A percentile compares a stretch with the other conserved stretches of the same genome.
Evolutionary conservation across 2,329 filamentous ascomycete species (phyloP).

Genomic region (Chaetomiaceae sp.): DNA sequence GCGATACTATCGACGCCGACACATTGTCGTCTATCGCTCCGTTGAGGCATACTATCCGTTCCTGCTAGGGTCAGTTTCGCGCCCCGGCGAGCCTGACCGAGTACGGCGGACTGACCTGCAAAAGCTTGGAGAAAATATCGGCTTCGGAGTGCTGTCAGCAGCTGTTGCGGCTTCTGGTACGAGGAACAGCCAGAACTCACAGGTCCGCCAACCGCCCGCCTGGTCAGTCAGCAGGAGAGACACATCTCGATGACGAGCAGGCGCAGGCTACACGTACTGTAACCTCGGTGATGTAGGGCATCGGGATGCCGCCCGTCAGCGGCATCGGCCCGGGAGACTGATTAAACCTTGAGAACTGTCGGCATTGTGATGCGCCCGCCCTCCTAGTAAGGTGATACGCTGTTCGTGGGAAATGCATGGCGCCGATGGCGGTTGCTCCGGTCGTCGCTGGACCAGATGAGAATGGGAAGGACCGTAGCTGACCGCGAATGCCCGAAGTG

Average conservation of each 20-base stretch:
- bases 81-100: background rate
- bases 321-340: constrained; percentile 25
- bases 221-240: constrained; percentile 35
- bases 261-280: constrained; percentile 34
- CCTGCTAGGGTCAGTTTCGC: constrained; percentile 40
- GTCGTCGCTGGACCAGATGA: background rate
- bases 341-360: constrained; percentile 40
- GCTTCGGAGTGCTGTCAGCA: constrained; percentile 41
- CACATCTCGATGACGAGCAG: background rate
- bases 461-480: background rate
- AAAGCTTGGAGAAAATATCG: constrained; percentile 74
- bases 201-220: constrained; percentile 72
- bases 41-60: constrained; percentile 91
- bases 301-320: constrained; percentile 40
- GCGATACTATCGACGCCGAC: constrained; percentile 90
- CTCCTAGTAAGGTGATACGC: constrained; percentile 32
- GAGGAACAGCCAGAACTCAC: constrained; percentile 41
- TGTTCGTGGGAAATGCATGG: constrained; percentile 34
- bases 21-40: constrained; percentile 84
- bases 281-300: constrained; percentile 55
- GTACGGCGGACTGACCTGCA: constrained; percentile 50
- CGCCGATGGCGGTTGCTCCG: background rate
- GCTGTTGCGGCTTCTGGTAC: background rate
- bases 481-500: background rate
- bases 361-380: constrained; percentile 31